Evolutionary conservation across 257 asterid genomes (phyloP).

Genomic region (Nicotiana tomentosiformis): DNA sequence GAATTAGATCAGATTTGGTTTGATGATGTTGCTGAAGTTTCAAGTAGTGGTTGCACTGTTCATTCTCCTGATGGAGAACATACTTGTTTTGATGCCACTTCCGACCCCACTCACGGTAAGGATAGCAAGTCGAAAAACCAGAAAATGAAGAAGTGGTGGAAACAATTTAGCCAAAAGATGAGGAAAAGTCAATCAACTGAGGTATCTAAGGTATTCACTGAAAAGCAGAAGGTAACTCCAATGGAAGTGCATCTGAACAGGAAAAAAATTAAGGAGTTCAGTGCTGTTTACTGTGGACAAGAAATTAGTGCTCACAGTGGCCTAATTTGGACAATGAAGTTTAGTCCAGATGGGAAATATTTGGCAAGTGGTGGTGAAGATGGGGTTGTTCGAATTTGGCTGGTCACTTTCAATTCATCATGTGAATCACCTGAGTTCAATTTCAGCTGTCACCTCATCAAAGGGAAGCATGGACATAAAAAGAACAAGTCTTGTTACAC

Average conservation of each 20-base stretch:
- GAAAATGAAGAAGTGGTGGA: conserved; percentile 53
- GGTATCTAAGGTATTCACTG: background rate
- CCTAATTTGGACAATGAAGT: conserved; percentile 63
- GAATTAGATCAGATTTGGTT: conserved; percentile 33
- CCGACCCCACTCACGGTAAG: background rate
- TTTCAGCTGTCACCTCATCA: conserved; percentile 9
- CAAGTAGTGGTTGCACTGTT: conserved; percentile 14
- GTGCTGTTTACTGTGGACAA: conserved; percentile 47
- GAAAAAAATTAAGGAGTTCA: conserved; percentile 48
- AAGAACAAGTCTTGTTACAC: conserved; percentile 21
- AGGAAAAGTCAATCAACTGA: conserved; percentile 22
- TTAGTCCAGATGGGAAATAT: conserved; percentile 68
- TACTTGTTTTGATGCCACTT: background rate
- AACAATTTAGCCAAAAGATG: conserved; percentile 23
- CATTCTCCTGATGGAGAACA: background rate
- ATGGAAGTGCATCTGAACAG: conserved; percentile 32
- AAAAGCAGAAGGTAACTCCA: conserved; percentile 13
- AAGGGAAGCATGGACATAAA: conserved; percentile 5
- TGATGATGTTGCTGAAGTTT: conserved; percentile 18
- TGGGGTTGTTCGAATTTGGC: conserved; percentile 69
- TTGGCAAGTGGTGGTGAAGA: conserved; percentile 85
- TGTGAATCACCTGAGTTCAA: conserved; percentile 15
- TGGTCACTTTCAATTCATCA: conserved; percentile 31
- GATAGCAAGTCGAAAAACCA: conserved; percentile 21
- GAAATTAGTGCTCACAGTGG: conserved; percentile 61